A percentile compares a stretch with the other conserved stretches of the same genome.
These are phyloP conservation scores for Magnolia sinica DNA, from an alignment of 164 flowering plant species.

Conservation along the genomic window DNA sequence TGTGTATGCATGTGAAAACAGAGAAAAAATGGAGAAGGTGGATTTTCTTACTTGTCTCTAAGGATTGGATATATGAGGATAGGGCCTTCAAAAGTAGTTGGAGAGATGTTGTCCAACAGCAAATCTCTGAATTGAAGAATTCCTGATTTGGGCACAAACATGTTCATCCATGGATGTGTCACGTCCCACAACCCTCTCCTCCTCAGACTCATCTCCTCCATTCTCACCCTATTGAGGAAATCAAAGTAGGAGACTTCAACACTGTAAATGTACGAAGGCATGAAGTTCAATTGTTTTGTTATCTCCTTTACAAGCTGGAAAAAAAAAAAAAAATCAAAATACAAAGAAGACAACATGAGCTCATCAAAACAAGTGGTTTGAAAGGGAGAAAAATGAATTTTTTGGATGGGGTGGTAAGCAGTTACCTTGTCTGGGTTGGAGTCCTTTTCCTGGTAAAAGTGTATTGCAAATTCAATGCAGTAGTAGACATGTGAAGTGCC, in stretches of 20 bases:
- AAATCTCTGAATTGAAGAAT: constrained; percentile 30
- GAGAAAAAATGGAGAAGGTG: background rate
- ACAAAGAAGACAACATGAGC: background rate
- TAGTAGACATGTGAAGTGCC: constrained; percentile 22
- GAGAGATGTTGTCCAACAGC: constrained; percentile 28
- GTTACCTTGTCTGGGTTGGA: constrained; percentile 23
- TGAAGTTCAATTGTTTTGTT: constrained; percentile 23
- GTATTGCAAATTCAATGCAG: constrained; percentile 34
- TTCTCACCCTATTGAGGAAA: constrained; percentile 37
- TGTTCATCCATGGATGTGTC: constrained; percentile 49
- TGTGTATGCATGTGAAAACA: background rate
- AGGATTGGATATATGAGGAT: constrained; percentile 34
- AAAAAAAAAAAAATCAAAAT: background rate
- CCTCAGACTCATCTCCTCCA: constrained; percentile 29
- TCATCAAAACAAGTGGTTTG: background rate
- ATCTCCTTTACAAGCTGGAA: constrained; percentile 28
- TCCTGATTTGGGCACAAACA: constrained; percentile 37
- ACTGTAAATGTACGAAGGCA: constrained; percentile 19
- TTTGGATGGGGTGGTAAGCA: background rate
- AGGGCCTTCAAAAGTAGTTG: constrained; percentile 30
- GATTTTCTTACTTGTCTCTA: constrained; percentile 32
- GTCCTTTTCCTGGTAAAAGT: constrained; percentile 22
- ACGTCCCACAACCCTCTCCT: constrained; percentile 42
- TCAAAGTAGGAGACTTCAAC: constrained; percentile 34
- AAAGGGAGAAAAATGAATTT: background rate